Conservation (phyloP, 2,329 filamentous ascomycete genomes). For the Elsinoe australis region DNA sequence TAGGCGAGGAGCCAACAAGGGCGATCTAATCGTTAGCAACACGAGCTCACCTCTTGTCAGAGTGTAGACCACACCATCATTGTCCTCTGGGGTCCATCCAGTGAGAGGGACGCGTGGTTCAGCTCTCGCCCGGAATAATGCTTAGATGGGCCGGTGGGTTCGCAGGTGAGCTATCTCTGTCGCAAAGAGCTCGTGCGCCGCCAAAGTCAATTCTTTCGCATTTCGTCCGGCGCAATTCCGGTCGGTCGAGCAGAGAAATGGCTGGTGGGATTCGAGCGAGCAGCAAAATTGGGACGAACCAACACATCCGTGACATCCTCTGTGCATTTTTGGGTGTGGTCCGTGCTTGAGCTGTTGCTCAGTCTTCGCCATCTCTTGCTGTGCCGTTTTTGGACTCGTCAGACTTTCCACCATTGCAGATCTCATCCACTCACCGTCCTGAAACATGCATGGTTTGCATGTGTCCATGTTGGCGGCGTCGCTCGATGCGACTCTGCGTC, state of each 20-base stretch:
- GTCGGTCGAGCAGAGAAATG: neutral
- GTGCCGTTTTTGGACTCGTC: neutral
- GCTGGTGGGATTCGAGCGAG: neutral
- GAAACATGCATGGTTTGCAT: constrained; percentile 1
- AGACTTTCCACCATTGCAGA: no score
- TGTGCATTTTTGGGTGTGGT: constrained; percentile 13
- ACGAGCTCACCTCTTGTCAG: no score
- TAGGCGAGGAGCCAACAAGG: neutral
- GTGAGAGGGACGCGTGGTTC: no score
- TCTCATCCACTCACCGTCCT: neutral
- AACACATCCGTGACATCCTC: neutral
- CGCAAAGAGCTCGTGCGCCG: no score
- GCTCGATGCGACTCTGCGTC: neutral
- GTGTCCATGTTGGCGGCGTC: constrained; percentile 13
- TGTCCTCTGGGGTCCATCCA: no score
- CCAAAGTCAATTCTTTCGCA: neutral
- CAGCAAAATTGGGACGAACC: constrained; percentile 9
- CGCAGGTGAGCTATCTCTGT: no score
- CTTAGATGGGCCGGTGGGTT: no score
- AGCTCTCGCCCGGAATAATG: no score
- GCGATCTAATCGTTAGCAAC: no score
- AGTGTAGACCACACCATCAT: no score
- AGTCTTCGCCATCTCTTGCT: neutral
- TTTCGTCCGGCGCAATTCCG: neutral
- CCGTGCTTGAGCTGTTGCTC: neutral